Conservation (phyloP, 768 basidiomycete species). For the Boletellus emodensis region DNA sequence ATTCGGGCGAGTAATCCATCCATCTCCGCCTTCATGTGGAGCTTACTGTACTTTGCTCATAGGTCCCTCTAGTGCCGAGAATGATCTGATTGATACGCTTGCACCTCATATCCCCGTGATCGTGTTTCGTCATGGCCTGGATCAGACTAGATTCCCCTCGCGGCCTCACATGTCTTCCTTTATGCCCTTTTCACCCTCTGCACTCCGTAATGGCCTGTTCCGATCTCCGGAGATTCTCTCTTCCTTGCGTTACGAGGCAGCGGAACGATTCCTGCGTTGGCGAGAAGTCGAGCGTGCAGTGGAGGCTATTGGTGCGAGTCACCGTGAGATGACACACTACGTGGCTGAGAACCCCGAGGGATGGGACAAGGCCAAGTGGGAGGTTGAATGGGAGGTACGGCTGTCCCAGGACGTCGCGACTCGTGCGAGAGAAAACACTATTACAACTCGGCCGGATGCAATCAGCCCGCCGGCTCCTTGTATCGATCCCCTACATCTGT, state of each 20-base stretch:
- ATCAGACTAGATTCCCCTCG: slow-evolving; percentile 29
- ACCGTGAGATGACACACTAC: slow-evolving; percentile 22
- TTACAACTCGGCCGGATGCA: slow-evolving; percentile 16
- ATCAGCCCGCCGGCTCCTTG: slow-evolving; percentile 22
- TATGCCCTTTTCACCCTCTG: slow-evolving; percentile 45
- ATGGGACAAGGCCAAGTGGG: slow-evolving; percentile 67
- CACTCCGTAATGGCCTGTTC: slow-evolving; percentile 59
- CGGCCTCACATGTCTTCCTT: slow-evolving; percentile 50
- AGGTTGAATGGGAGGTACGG: slow-evolving; percentile 56
- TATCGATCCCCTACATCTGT: slow-evolving; percentile 65
- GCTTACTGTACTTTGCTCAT: background rate
- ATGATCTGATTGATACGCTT: slow-evolving; percentile 46
- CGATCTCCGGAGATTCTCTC: slow-evolving; percentile 59
- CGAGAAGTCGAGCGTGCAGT: slow-evolving; percentile 62
- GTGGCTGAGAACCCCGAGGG: slow-evolving; percentile 22
- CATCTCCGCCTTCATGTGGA: slow-evolving; percentile 1
- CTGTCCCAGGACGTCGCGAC: slow-evolving; percentile 61
- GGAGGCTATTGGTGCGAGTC: slow-evolving; percentile 36
- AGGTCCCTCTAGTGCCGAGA: slow-evolving; percentile 36
- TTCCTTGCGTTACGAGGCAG: slow-evolving; percentile 56
- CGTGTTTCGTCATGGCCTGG: slow-evolving; percentile 42
- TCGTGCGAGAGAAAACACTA: slow-evolving; percentile 40
- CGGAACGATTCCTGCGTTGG: slow-evolving; percentile 70
- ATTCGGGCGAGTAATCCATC: slow-evolving; percentile 37
- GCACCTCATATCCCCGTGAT: slow-evolving; percentile 55